A percentile compares a stretch with the other conserved stretches of the same genome.
Evolutionary conservation across 305 asterid genomes (phyloP).

Genomic region (Petunia hybrid): DNA sequence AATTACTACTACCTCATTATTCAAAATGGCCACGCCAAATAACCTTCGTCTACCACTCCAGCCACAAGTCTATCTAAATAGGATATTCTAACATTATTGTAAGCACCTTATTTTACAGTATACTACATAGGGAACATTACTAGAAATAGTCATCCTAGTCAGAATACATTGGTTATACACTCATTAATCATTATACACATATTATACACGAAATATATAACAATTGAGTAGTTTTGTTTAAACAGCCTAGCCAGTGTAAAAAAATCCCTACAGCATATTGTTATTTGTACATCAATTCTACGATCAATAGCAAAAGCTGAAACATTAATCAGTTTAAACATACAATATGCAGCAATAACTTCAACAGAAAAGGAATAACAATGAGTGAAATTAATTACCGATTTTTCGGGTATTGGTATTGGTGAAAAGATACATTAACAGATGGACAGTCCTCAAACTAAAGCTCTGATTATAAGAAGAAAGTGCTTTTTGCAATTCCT

Average conservation of each 20-base stretch:
- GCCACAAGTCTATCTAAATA: background rate
- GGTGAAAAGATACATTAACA: conserved; percentile 88
- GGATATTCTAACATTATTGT: background rate
- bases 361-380: background rate
- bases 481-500: conserved; percentile 87
- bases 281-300: background rate
- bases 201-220: too few relatives aligned
- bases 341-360: background rate
- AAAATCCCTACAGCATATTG: background rate
- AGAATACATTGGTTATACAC: too few relatives aligned
- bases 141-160: too few relatives aligned
- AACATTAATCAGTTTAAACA: too few relatives aligned
- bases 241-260: too few relatives aligned
- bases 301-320: background rate
- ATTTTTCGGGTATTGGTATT: conserved; percentile 74
- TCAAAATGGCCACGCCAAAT: background rate
- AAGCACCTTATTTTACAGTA: background rate
- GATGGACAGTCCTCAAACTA: conserved; percentile 87
- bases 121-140: too few relatives aligned
- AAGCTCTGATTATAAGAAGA: conserved; percentile 81
- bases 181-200: too few relatives aligned
- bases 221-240: too few relatives aligned
- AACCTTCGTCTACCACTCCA: conserved; percentile 4
- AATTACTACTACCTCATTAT: background rate
- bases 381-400: conserved; percentile 47